Conservation (phyloP, 2,329 filamentous ascomycete genomes). For the Graphilbum fragrans region DNA sequence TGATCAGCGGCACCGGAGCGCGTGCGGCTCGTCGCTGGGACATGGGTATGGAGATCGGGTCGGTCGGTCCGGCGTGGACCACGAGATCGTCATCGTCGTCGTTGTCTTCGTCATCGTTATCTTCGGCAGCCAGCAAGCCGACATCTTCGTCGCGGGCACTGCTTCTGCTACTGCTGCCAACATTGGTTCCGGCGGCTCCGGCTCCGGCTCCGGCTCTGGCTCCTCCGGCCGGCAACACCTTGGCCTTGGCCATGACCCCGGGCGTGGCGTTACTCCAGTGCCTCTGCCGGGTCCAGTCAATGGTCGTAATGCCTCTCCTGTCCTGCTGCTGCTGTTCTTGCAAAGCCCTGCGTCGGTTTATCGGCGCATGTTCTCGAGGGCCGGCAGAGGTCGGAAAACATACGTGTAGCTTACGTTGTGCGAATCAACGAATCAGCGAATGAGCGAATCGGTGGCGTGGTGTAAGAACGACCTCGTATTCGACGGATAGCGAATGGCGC, state of each 20-base stretch:
- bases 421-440: too few relatives aligned
- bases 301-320: not conserved
- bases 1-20: not conserved
- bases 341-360: not conserved
- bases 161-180: not conserved
- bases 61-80: too few relatives aligned
- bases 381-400: not conserved
- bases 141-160: not conserved
- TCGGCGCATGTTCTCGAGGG: not conserved
- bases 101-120: constrained; percentile 1
- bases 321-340: not conserved
- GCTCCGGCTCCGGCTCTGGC: not conserved
- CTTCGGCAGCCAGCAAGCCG: constrained; percentile 1
- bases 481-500: too few relatives aligned
- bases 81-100: not conserved
- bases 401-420: too few relatives aligned
- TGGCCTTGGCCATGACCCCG: not conserved
- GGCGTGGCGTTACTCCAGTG: not conserved
- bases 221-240: not conserved
- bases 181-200: not conserved
- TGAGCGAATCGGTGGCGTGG: too few relatives aligned
- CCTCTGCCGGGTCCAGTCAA: too few relatives aligned
- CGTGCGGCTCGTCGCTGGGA: constrained; percentile 1
- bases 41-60: constrained; percentile 1
- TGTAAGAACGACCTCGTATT: too few relatives aligned